Conservation (phyloP, 148 eudicot species). For the Rhododendron mucronatum region DNA sequence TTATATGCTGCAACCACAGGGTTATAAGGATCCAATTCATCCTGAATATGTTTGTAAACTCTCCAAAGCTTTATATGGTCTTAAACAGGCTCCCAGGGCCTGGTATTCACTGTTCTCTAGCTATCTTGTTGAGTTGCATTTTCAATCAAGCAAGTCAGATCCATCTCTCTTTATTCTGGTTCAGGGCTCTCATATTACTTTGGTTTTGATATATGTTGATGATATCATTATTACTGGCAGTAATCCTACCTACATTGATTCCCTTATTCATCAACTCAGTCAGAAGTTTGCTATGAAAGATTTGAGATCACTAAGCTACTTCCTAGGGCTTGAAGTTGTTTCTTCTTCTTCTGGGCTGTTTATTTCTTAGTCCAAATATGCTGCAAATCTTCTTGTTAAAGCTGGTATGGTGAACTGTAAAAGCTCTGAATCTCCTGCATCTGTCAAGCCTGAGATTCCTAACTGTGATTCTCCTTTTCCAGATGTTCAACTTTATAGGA, state of each 20-base stretch:
- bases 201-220: background rate
- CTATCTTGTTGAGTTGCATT: background rate
- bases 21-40: too few relatives aligned
- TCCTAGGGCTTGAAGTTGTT: background rate
- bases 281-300: too few relatives aligned
- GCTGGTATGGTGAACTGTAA: background rate
- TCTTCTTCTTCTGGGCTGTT: background rate
- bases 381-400: background rate
- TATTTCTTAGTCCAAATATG: background rate
- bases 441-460: background rate
- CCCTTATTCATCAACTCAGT: too few relatives aligned
- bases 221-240: background rate
- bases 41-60: background rate
- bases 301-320: background rate
- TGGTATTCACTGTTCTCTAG: background rate
- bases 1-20: background rate
- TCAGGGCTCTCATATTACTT: too few relatives aligned
- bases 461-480: background rate
- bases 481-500: background rate
- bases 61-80: background rate
- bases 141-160: background rate
- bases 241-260: too few relatives aligned
- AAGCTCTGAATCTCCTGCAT: background rate
- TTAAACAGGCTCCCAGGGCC: background rate
- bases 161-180: background rate